phyloP scores from a whole-genome alignment of 345 rosid species.

The Dipteronia sinensis region DNA sequence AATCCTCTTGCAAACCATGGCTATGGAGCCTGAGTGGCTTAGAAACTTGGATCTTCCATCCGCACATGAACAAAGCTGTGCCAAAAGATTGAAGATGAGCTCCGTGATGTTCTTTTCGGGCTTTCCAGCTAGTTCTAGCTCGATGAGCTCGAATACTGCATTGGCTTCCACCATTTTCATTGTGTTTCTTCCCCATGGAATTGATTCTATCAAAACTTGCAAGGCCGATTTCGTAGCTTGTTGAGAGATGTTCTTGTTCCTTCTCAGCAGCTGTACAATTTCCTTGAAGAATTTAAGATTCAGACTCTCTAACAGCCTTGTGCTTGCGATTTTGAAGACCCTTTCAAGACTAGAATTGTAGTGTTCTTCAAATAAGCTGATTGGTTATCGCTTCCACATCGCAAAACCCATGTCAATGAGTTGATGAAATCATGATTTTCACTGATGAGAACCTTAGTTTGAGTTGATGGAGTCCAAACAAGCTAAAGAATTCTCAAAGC shows the following conservation, averaged over 20 bases:
- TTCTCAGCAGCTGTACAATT: conserved; percentile 24
- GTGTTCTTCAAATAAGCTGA: conserved; percentile 21
- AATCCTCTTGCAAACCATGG: conserved; percentile 50
- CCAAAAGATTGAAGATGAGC: conserved; percentile 42
- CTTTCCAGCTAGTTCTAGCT: conserved; percentile 44
- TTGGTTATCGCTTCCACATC: conserved; percentile 5
- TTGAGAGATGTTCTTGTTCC: conserved; percentile 26
- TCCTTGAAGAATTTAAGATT: conserved; percentile 33
- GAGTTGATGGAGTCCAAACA: conserved; percentile 33
- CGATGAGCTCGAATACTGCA: conserved; percentile 47
- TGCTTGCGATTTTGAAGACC: conserved; percentile 19
- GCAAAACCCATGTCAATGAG: conserved; percentile 42
- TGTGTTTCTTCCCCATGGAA: conserved; percentile 46
- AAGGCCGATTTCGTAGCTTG: conserved; percentile 43
- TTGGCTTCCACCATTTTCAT: conserved; percentile 40
- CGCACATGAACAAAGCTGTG: conserved; percentile 45
- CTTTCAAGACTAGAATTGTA: conserved; percentile 33
- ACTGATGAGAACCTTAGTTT: conserved; percentile 30
- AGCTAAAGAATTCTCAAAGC: conserved; percentile 38
- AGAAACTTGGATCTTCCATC: conserved; percentile 50
- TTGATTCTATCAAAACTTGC: conserved; percentile 31
- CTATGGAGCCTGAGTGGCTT: conserved; percentile 46
- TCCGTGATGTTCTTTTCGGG: conserved; percentile 50
- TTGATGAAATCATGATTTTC: conserved; percentile 36
- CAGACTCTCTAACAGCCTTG: conserved; percentile 29